Evolutionary conservation across 2,329 filamentous ascomycete genomes (phyloP), one percentile per base, ranked within the genome.

Genomic region (Fusarium oligoseptatum): DNA sequence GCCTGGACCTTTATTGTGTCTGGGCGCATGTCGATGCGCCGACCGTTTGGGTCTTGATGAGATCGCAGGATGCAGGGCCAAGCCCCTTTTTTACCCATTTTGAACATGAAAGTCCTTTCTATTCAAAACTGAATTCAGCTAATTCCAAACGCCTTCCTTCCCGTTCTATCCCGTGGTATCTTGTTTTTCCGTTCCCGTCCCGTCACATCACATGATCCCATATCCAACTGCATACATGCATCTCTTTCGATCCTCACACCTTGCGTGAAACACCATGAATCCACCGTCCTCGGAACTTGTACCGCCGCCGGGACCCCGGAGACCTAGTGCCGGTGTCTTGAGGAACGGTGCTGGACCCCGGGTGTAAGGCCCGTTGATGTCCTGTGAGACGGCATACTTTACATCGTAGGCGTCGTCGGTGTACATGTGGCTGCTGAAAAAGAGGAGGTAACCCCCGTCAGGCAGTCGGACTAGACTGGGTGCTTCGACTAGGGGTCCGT

Each of bases 351-450:
- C 67, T 14, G 65, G 62, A 17, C 78, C 81, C 45, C 83, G 80
- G 45, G 69, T 64, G 56, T 85, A 87, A 9, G 84, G 84, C 1
- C 86, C 86, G 45, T 56, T 66, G 41, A 87, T 64, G 57, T 70
- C 72, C n/a, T 55, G 50, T 10, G 87, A 83, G 9, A 87, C 88
- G 3, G 91, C 90, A 76, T 90, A 92, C 64, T 87, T 87, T n/a
- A 91, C 84, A 75, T 91, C 88, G 80, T 92, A 92, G 41, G 78
- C 77, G 3, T 85, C 80, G 29, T 86, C 85, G 2, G 85, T 85
- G 80, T 85, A 92, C 81, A 90, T 91, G 66, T 91, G 88, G 48
- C 87, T 88, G 76, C 88, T 91, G 81, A 88, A 93, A 79, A 92
- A 92, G 50, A 93, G 82, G 60, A 90, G 85, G 77, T 92, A 92